Conservation (phyloP, 768 basidiomycete genomes). For the Rhizopogon vulgaris region DNA sequence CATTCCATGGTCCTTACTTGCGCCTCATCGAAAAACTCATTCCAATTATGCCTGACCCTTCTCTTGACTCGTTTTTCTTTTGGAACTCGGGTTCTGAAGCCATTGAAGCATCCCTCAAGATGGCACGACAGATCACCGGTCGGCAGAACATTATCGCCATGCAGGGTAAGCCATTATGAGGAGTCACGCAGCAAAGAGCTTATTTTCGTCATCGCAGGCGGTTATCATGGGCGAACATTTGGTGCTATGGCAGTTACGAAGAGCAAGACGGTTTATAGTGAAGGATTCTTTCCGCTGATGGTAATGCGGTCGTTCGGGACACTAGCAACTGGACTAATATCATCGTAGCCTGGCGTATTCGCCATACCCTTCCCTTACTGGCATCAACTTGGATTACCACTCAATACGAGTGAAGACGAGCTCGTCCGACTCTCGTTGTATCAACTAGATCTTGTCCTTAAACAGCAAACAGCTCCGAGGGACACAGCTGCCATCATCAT, state of each 20-base stretch:
- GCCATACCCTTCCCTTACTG: constrained; percentile 86
- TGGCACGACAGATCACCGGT: constrained; percentile 73
- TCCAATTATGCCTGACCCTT: constrained; percentile 85
- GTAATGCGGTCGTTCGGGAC: constrained; percentile 31
- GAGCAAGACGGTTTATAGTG: constrained; percentile 88
- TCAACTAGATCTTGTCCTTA: constrained; percentile 73
- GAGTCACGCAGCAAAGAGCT: background rate
- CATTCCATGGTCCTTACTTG: constrained; percentile 81
- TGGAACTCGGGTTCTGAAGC: constrained; percentile 97
- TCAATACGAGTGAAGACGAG: constrained; percentile 46
- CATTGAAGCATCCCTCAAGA: constrained; percentile 83
- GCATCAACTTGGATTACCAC: constrained; percentile 70
- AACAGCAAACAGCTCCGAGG: constrained; percentile 73
- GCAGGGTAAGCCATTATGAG: constrained; percentile 52
- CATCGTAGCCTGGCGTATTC: constrained; percentile 71
- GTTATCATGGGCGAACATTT: constrained; percentile 89
- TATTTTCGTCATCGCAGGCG: constrained; percentile 35
- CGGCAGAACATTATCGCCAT: constrained; percentile 86
- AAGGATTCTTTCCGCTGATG: constrained; percentile 78
- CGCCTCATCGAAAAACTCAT: constrained; percentile 80
- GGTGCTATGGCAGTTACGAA: constrained; percentile 92
- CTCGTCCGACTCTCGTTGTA: constrained; percentile 63
- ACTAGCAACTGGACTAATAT: background rate
- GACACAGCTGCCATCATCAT: constrained; percentile 94
- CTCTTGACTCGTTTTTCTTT: constrained; percentile 94